Evolutionary conservation across 2,329 filamentous ascomycete genomes (phyloP).

Genomic region (Fusarium sacchari): DNA sequence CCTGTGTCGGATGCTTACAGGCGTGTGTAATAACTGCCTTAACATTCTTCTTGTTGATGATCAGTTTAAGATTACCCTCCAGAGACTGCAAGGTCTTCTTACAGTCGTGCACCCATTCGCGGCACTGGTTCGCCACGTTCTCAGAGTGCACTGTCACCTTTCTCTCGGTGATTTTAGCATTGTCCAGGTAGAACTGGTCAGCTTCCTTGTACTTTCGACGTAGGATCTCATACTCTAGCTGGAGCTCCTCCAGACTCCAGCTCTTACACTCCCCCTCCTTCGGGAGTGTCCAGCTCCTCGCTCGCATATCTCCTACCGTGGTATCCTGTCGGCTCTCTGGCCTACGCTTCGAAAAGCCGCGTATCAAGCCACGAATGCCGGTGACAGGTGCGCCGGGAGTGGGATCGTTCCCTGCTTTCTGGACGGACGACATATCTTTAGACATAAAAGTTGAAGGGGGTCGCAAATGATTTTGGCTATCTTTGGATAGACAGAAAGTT

Average conservation of each 20-base stretch:
- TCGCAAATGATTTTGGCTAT: too few species aligned
- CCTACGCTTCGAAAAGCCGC: too few species aligned
- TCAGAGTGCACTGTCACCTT: not conserved
- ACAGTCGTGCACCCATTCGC: not conserved
- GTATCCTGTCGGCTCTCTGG: too few species aligned
- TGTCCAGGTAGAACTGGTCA: not conserved
- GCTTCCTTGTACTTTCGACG: not conserved
- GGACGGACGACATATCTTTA: too few species aligned
- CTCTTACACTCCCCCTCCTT: not conserved
- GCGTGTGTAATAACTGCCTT: not conserved
- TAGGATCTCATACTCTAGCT: not conserved
- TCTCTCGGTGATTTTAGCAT: not conserved
- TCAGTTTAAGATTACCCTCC: not conserved
- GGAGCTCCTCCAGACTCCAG: not conserved
- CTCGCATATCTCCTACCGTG: too few species aligned
- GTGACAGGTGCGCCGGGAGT: too few species aligned
- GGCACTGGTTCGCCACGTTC: not conserved
- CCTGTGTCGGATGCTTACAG: not conserved
- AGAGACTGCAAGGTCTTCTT: not conserved
- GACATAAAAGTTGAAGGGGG: too few species aligned
- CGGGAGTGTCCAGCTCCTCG: not conserved
- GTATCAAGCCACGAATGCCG: too few species aligned
- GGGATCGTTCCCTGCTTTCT: too few species aligned
- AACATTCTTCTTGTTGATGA: not conserved
- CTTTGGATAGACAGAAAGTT: too few species aligned